Base-by-base conservation (phyloP, 2,329 filamentous ascomycete genomes). In the Ascochyta fabae region DNA sequence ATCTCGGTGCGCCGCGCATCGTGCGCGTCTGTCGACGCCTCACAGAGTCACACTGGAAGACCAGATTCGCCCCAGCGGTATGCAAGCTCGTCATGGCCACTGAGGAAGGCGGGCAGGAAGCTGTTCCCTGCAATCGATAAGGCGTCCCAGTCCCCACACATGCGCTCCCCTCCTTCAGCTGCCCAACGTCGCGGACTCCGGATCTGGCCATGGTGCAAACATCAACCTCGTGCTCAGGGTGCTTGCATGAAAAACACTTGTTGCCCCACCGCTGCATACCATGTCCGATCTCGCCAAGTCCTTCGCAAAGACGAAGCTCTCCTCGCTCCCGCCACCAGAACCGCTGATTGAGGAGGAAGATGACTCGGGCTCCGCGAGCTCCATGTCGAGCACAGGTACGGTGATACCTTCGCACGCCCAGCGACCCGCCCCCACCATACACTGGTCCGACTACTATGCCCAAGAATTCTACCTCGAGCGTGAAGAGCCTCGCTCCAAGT, bases 341-440 rank as follows among this genome's bases (percentile, higher is more conserved):
- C 82, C 53, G 22, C 56, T 71, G 51, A 42, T 79, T 46, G 70
- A 83, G 26, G 77, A 83, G 50, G 81, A 82, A 59, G 80, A 83
- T 58, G 77, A 78, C 43, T 78, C 76, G 33, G 76, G 74, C 23
- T 84, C 83, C 6, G 80, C 90, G 13, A 96, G 90, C 0, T 96
- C 92, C n/a, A 88, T 91, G 34, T 96, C 93, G 3, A 97, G 93
- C 1, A 92, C 92, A 3, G 92, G 93, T 24, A 98, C 94, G n/a
- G 84, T 98, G 58, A 88, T 92, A 60, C 92, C 93, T 0, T 90
- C 90, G 4, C 85, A 86, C 6, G 88, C 85, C 63, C 86, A 88
- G 65, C 88, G 88, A 59, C 79, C 75, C 27, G 68, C 84, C 45
- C 81, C 84, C 49, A 82, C 85, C 29, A 84, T 89, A 41, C 86